phyloP scores from a whole-genome alignment of 192 early-diverging fungal species.

The Linnemannia elongata region DNA sequence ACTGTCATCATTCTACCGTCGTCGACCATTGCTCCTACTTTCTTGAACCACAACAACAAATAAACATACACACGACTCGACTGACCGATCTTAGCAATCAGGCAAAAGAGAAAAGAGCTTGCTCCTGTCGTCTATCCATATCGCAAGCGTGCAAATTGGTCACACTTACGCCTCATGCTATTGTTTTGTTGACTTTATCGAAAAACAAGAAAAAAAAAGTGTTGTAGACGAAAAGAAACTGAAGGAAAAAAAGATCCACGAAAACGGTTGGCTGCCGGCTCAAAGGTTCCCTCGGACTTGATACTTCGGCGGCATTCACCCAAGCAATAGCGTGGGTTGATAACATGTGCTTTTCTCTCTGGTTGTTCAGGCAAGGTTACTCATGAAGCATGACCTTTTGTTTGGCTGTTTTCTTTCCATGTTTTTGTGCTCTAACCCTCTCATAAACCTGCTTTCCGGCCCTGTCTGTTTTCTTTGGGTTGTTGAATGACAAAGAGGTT shows the following conservation, averaged over 20 bases:
- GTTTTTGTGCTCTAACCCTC: not conserved
- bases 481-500: not conserved
- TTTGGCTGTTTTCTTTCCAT: not conserved
- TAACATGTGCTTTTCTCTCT: slow-evolving; percentile 20
- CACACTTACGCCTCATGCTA: not conserved
- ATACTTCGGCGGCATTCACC: not conserved
- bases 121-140: not conserved
- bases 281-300: not conserved
- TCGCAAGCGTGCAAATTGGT: not conserved
- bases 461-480: not conserved
- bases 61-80: not conserved
- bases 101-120: not conserved
- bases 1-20: slow-evolving; percentile 4
- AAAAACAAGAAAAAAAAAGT: no score
- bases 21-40: not conserved
- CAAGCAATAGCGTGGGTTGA: slow-evolving; percentile 10
- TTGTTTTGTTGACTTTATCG: not conserved
- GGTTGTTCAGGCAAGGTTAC: not conserved
- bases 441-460: not conserved
- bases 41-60: not conserved
- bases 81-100: not conserved
- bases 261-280: not conserved
- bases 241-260: not conserved
- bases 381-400: not conserved
- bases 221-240: no score